These are phyloP conservation scores for Ceratocystis harringtonii DNA, from an alignment of 2,329 filamentous ascomycete species.

Conservation along the genomic window DNA sequence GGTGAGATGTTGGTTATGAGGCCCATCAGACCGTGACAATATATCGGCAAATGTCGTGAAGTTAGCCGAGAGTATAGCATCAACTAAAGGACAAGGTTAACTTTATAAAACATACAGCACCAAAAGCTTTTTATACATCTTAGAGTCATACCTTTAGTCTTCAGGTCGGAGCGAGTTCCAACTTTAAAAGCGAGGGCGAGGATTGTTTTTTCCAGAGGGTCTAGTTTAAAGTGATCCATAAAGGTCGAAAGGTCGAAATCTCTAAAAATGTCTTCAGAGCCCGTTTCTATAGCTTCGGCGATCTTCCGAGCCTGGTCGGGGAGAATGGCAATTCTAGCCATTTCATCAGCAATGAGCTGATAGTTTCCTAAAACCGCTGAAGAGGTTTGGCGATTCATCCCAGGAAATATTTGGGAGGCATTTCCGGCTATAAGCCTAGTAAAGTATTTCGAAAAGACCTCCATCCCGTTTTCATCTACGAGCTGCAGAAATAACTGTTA, in stretches of 20 bases:
- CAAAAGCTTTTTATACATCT: slow-evolving; percentile 7
- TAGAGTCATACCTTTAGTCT: slow-evolving; percentile 58
- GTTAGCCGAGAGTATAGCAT: slow-evolving; percentile 75
- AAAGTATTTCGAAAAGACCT: slow-evolving; percentile 94
- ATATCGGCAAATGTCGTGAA: slow-evolving; percentile 63
- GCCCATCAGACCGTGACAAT: slow-evolving; percentile 49
- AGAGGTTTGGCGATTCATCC: slow-evolving; percentile 54
- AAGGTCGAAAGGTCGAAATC: slow-evolving; percentile 95
- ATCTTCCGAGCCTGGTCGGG: slow-evolving; percentile 76
- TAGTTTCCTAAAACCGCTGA: slow-evolving; percentile 48
- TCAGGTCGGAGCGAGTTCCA: slow-evolving; percentile 64
- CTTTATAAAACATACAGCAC: slow-evolving; percentile 12
- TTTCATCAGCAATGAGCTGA: slow-evolving; percentile 64
- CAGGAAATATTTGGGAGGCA: slow-evolving; percentile 79
- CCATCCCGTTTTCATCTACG: slow-evolving; percentile 97
- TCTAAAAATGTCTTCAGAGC: slow-evolving; percentile 82
- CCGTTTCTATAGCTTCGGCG: slow-evolving; percentile 80
- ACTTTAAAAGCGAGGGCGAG: slow-evolving; percentile 80
- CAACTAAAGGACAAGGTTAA: slow-evolving; percentile 39
- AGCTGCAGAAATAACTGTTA: slow-evolving; percentile 39
- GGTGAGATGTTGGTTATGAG: slow-evolving; percentile 50
- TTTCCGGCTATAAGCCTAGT: slow-evolving; percentile 82
- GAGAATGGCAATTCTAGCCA: slow-evolving; percentile 72
- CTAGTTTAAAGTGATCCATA: slow-evolving; percentile 88
- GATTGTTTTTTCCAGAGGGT: slow-evolving; percentile 73